Conservation (phyloP, 2,329 filamentous ascomycete species). For the Aspergillus ochraceus region DNA sequence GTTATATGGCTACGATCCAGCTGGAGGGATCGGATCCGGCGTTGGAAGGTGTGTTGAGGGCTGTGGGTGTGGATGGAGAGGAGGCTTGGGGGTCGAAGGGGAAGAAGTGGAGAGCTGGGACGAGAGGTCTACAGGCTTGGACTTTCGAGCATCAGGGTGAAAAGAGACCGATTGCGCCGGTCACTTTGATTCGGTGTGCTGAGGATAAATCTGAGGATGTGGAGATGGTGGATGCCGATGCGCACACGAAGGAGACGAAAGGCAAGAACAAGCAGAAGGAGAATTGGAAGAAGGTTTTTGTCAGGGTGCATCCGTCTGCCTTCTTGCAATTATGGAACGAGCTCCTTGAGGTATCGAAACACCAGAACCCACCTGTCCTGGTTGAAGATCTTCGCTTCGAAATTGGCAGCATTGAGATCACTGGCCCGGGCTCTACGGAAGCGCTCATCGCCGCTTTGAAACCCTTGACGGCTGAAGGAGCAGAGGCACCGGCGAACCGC, state of each 20-base stretch:
- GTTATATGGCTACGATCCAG: constrained; percentile 85
- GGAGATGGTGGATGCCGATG: constrained; percentile 34
- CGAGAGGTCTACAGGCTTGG: constrained; percentile 59
- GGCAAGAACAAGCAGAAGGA: constrained; percentile 22
- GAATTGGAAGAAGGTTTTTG: constrained; percentile 57
- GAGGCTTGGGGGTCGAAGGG: constrained; percentile 65
- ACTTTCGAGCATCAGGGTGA: constrained; percentile 55
- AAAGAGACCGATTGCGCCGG: constrained; percentile 66
- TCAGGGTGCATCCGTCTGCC: constrained; percentile 81
- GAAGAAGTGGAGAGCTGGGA: constrained; percentile 69
- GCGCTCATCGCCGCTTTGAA: constrained; percentile 69
- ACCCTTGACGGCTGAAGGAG: constrained; percentile 35
- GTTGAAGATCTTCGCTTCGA: constrained; percentile 70
- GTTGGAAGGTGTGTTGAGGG: constrained; percentile 65
- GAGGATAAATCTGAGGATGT: constrained; percentile 31
- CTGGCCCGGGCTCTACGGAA: constrained; percentile 76
- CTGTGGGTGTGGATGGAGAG: constrained; percentile 60
- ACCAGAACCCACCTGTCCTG: constrained; percentile 60
- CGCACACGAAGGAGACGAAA: constrained; percentile 18
- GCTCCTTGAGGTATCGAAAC: constrained; percentile 58
- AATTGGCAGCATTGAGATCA: constrained; percentile 69
- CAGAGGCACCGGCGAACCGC: constrained; percentile 24
- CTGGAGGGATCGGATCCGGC: constrained; percentile 67
- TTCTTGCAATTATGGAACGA: constrained; percentile 65
- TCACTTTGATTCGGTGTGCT: constrained; percentile 74